Percentiles rank a stretch among this genome's conserved stretches.
These are phyloP conservation scores for Zopfochytrium polystomum DNA, from an alignment of 371 early-diverging fungal species.

Conservation along the genomic window DNA sequence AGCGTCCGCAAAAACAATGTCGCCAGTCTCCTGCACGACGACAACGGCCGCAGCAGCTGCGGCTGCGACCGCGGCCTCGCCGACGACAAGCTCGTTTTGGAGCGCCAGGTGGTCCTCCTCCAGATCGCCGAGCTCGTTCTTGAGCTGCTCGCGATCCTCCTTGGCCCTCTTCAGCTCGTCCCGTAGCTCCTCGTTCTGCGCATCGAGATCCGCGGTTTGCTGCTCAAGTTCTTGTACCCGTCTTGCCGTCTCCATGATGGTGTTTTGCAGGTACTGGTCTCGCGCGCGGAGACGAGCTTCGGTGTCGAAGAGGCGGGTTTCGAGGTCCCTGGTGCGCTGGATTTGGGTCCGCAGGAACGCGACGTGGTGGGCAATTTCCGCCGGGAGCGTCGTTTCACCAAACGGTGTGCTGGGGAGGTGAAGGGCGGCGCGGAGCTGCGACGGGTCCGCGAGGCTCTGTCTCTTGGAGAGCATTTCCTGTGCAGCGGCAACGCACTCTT, in stretches of 20 bases:
- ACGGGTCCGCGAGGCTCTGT: not conserved
- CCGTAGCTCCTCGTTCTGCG: conserved; percentile 27
- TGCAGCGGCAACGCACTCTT: not conserved
- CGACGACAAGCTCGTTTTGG: conserved; percentile 16
- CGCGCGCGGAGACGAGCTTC: conserved; percentile 35
- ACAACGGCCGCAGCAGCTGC: not conserved
- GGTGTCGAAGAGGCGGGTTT: conserved; percentile 8
- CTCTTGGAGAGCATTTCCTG: not conserved
- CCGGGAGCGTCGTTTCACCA: not conserved
- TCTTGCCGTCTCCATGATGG: conserved; percentile 40
- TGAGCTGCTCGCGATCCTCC: conserved; percentile 18
- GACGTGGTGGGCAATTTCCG: not conserved
- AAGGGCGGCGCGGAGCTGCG: not conserved
- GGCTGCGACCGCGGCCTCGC: not conserved
- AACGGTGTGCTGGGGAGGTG: conserved; percentile 4
- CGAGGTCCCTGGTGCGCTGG: not conserved
- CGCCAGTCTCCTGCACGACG: not conserved
- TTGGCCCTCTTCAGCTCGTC: not conserved
- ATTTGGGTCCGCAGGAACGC: not conserved
- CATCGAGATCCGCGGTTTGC: conserved; percentile 24
- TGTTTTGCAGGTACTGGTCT: conserved; percentile 37
- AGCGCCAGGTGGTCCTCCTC: conserved; percentile 26
- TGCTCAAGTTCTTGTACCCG: conserved; percentile 34
- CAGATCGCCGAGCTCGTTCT: conserved; percentile 20
- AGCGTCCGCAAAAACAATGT: not conserved